Evolutionary conservation across 2,329 filamentous ascomycete species (phyloP).

Genomic region (Myriosclerotinia scirpicola): DNA sequence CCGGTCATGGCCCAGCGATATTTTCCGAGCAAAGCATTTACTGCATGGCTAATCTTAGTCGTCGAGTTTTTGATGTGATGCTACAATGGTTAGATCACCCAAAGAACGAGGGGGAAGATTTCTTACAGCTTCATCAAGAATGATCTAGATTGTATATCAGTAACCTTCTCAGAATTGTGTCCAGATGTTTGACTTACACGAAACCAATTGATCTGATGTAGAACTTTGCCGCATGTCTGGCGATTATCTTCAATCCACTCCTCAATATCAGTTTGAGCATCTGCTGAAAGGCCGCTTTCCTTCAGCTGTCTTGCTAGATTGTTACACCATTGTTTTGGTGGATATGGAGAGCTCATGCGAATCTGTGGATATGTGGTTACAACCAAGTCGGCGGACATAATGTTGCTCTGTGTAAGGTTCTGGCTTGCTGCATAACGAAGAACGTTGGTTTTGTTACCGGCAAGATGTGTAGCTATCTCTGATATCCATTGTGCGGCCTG

Average conservation of each 20-base stretch:
- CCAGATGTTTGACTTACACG: background rate
- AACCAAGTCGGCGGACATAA: background rate
- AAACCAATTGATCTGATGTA: conserved; percentile 6
- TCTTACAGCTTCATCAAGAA: conserved; percentile 17
- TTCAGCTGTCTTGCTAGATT: background rate
- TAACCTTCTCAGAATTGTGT: background rate
- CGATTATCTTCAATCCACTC: conserved; percentile 12
- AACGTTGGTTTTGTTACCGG: background rate
- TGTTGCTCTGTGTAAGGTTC: background rate
- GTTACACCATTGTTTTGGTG: background rate
- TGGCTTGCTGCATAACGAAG: background rate
- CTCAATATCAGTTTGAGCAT: background rate
- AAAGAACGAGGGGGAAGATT: too few species aligned
- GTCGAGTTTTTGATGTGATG: conserved; percentile 5
- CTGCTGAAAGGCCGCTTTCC: background rate
- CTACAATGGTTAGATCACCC: background rate
- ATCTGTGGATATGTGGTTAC: conserved; percentile 4
- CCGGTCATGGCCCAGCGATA: conserved; percentile 7
- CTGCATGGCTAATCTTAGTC: conserved; percentile 4
- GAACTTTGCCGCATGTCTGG: background rate
- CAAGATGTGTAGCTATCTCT: conserved; percentile 6
- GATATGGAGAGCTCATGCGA: conserved; percentile 3
- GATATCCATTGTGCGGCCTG: background rate
- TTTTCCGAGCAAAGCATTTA: background rate
- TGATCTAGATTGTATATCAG: background rate